These are phyloP conservation scores for Leccinum ochraceum DNA, from an alignment of 768 basidiomycete genomes.

Conservation along the genomic window DNA sequence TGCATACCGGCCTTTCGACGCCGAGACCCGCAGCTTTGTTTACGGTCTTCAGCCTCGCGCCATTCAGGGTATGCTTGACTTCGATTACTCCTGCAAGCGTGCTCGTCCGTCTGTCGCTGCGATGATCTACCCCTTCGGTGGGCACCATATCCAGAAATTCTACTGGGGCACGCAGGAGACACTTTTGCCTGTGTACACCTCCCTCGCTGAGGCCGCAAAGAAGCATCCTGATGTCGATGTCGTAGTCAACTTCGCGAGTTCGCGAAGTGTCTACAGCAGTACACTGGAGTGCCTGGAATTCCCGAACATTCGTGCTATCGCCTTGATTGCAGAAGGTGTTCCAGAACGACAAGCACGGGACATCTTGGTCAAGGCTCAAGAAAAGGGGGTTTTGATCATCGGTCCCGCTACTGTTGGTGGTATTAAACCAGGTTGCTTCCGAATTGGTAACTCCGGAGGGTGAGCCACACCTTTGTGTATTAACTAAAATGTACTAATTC, in stretches of 20 bases:
- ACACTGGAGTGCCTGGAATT: conserved; percentile 86
- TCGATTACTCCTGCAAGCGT: conserved; percentile 97
- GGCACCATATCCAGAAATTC: conserved; percentile 99
- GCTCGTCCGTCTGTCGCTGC: conserved; percentile 90
- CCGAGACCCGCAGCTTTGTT: conserved; percentile 92
- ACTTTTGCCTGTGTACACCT: conserved; percentile 95
- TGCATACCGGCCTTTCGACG: conserved; percentile 90
- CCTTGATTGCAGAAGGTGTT: conserved; percentile 98
- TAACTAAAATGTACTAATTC: conserved; percentile 6
- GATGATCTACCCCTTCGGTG: conserved; percentile 99
- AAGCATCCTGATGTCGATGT: conserved; percentile 98
- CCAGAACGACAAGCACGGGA: conserved; percentile 97
- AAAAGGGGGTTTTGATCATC: conserved; percentile 87
- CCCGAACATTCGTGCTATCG: conserved; percentile 53
- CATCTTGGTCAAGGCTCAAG: conserved; percentile 85
- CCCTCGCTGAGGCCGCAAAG: conserved; percentile 82
- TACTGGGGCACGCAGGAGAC: conserved; percentile 99
- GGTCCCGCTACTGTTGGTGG: conserved; percentile 99
- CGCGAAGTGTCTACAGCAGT: conserved; percentile 90
- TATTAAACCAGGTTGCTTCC: conserved; percentile 99
- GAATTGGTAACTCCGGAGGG: conserved; percentile 99
- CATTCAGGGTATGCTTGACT: conserved; percentile 98
- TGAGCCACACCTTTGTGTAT: conserved; percentile 36
- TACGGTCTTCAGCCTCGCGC: conserved; percentile 99
- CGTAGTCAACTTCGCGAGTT: conserved; percentile 96